Evolutionary conservation across 108 stramenopile species (phyloP).

Genomic region (Parmales sp.): DNA sequence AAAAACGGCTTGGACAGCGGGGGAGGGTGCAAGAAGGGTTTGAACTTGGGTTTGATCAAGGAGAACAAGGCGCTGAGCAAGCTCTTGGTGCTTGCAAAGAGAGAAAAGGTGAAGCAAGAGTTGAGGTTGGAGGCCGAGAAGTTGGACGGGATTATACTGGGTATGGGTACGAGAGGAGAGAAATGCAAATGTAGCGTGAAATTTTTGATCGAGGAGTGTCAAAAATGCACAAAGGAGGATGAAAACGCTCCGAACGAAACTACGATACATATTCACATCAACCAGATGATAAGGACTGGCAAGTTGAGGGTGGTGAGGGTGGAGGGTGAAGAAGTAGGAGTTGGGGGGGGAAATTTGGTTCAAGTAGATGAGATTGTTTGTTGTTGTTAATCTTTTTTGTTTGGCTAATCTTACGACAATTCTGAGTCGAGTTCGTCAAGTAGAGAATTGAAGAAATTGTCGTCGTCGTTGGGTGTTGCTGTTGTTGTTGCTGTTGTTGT

Average conservation of each 20-base stretch:
- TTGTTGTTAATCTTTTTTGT: too few species aligned
- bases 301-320: too few species aligned
- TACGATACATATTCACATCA: constrained; percentile 31
- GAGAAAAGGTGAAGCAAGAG: constrained; percentile 28
- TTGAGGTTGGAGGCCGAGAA: constrained; percentile 10
- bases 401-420: too few species aligned
- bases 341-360: too few species aligned
- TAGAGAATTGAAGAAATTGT: too few species aligned
- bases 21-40: constrained; percentile 1
- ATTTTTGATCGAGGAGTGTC: constrained; percentile 21
- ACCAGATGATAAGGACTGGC: constrained; percentile 15
- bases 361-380: too few species aligned
- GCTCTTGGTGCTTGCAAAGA: constrained; percentile 55
- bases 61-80: constrained; percentile 45
- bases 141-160: constrained; percentile 10
- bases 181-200: constrained; percentile 10
- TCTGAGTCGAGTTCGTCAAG: too few species aligned
- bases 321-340: too few species aligned
- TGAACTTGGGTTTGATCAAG: constrained; percentile 34
- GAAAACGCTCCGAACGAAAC: constrained; percentile 9
- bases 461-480: background rate
- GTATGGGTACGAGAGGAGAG: background rate
- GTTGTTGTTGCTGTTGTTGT: background rate
- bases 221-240: background rate
- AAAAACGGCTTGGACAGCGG: constrained; percentile 2